Base-by-base conservation (phyloP, 345 rosid genomes). In the Euphorbia lathyris region DNA sequence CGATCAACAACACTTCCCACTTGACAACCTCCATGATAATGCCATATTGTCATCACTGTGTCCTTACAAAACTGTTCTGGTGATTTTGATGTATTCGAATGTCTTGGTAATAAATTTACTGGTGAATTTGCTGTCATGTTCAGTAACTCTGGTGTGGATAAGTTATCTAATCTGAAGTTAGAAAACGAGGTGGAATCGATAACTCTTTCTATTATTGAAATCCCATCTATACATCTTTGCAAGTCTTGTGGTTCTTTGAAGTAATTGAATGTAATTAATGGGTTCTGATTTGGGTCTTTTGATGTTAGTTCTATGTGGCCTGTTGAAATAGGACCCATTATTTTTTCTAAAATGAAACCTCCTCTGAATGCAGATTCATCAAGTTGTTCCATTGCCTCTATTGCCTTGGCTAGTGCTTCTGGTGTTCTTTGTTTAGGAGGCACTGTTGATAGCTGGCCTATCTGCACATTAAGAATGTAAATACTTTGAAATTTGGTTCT, bases 361-460 rank as follows among this genome's bases (percentile, higher is more conserved):
- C 80, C 80, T 13, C 53, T 34, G 57, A 71, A 75, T 7, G 79
- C 82, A 52, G 34, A 63, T 7, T 38, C 5, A 0, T 70, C 71
- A 29, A 78, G 79, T 53, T 13, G 55, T 10, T 71, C 14, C 80
- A 76, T 80, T 48, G 29, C 23, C 13, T 75, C 72, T 9, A 73
- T 74, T 27, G 76, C 79, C 16, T 64, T 71, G 13, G 67, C 74
- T 7, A 82, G 57, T 58, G 83, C 84, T 65, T 78, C 80, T 38
- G 82, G 75, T 1, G 80, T 80, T 42, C 83, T 77, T n/a, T 77
- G 74, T 19, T 73, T 83, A 3, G 82, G 86, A 9, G 84, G 82
- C 20, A 78, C 66, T 5, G 80, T 77, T 30, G 81, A 72, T 9
- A 79, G 81, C 55, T 79, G 83, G 22, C 82, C 83, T 60, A 76